Conservation (phyloP, 108 stramenopile genomes). For the Stephanodiscus triporus region DNA sequence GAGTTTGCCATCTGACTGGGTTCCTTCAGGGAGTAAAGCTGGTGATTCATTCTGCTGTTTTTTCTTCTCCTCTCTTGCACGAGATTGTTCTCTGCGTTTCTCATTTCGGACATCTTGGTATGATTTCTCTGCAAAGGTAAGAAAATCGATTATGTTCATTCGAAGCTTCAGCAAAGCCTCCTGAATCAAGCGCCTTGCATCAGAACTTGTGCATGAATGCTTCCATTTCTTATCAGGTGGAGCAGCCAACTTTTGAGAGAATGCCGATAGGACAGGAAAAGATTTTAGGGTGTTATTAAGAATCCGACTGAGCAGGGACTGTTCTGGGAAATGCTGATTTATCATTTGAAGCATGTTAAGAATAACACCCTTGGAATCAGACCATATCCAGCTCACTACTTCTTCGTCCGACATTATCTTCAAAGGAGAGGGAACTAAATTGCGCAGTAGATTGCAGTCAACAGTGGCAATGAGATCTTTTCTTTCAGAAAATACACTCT, state of each 20-base stretch:
- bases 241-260: conserved; percentile 19
- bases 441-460: conserved; percentile 50
- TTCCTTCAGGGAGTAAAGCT: background rate
- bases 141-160: conserved; percentile 50
- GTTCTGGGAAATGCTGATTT: conserved; percentile 45
- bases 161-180: conserved; percentile 68
- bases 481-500: conserved; percentile 37
- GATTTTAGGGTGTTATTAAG: conserved; percentile 45
- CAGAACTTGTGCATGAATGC: conserved; percentile 33
- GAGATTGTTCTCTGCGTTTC: conserved; percentile 41
- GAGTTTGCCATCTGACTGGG: background rate
- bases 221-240: conserved; percentile 27
- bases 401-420: conserved; percentile 73
- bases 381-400: conserved; percentile 84
- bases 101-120: conserved; percentile 57
- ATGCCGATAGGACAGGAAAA: conserved; percentile 42
- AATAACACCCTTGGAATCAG: conserved; percentile 65
- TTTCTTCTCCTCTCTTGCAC: conserved; percentile 26
- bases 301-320: conserved; percentile 46
- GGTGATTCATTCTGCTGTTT: conserved; percentile 2
- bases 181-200: conserved; percentile 57
- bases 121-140: conserved; percentile 48
- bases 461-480: background rate
- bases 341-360: conserved; percentile 43
- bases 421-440: conserved; percentile 68